These are phyloP conservation scores for Xylariales sp. DNA, from an alignment of 2,329 filamentous ascomycete genomes.

Conservation along the genomic window DNA sequence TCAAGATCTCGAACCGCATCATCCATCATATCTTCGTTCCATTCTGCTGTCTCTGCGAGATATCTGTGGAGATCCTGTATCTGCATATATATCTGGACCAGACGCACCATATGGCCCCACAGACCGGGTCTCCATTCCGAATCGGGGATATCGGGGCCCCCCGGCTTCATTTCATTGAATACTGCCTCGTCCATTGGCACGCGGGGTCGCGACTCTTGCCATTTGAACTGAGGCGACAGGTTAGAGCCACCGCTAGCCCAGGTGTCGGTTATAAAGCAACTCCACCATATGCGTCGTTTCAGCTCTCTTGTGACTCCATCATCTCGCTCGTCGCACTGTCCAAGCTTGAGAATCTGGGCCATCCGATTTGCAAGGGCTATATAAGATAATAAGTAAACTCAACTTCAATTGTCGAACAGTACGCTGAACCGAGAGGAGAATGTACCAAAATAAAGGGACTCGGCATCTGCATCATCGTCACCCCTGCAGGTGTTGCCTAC, in stretches of 20 bases:
- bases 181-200: slow-evolving; percentile 25
- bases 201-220: neutral
- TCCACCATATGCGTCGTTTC: slow-evolving; percentile 28
- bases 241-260: slow-evolving; percentile 28
- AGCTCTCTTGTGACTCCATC: slow-evolving; percentile 21
- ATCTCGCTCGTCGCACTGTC: slow-evolving; percentile 12
- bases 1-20: slow-evolving; percentile 12
- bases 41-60: slow-evolving; percentile 20
- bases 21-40: slow-evolving; percentile 22
- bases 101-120: slow-evolving; percentile 26
- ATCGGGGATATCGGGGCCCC: slow-evolving; percentile 15
- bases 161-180: slow-evolving; percentile 16
- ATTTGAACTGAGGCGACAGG: slow-evolving; percentile 19
- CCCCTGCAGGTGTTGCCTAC: slow-evolving; percentile 26
- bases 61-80: slow-evolving; percentile 26
- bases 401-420: neutral
- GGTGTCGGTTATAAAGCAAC: slow-evolving; percentile 26
- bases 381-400: neutral
- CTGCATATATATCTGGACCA: slow-evolving; percentile 25
- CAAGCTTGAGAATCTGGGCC: slow-evolving; percentile 26
- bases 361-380: slow-evolving; percentile 24
- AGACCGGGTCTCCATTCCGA: slow-evolving; percentile 17
- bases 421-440: neutral
- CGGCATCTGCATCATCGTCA: slow-evolving; percentile 22
- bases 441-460: slow-evolving; percentile 28